These are phyloP conservation scores for Plantago major DNA, from an alignment of 257 asterid species.

Conservation along the genomic window DNA sequence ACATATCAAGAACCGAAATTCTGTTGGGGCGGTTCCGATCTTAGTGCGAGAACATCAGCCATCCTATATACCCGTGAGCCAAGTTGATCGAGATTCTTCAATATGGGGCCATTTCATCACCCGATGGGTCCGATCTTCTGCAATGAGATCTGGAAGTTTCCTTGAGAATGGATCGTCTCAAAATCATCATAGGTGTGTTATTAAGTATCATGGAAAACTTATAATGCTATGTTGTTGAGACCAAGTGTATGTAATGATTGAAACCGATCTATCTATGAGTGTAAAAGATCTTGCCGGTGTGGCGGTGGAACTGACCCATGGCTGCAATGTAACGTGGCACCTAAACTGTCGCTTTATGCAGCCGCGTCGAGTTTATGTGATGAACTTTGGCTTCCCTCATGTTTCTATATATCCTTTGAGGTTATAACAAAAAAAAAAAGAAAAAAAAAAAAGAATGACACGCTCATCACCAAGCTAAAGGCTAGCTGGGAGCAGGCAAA, in stretches of 20 bases:
- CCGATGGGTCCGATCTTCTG: constrained; percentile 39
- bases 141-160: constrained; percentile 38
- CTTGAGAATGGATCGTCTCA: constrained; percentile 71
- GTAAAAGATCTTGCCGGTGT: constrained; percentile 22
- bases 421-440: too few relatives aligned
- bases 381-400: constrained; percentile 38
- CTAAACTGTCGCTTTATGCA: constrained; percentile 28
- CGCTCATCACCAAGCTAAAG: too few relatives aligned
- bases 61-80: constrained; percentile 31
- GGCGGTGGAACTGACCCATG: constrained; percentile 26
- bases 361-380: constrained; percentile 40
- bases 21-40: constrained; percentile 31
- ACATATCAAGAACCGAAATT: constrained; percentile 57
- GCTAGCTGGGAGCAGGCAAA: too few relatives aligned
- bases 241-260: constrained; percentile 37
- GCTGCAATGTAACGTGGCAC: constrained; percentile 21
- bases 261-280: constrained; percentile 31
- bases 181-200: constrained; percentile 42
- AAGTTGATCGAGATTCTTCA: constrained; percentile 37
- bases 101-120: constrained; percentile 55
- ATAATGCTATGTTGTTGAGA: constrained; percentile 34
- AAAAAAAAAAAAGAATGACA: too few relatives aligned
- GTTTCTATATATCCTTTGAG: constrained; percentile 30
- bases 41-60: constrained; percentile 54
- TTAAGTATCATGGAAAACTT: constrained; percentile 20